phyloP scores from a whole-genome alignment of 1,284 basidiomycete species.

The Fomitopsis betulina region DNA sequence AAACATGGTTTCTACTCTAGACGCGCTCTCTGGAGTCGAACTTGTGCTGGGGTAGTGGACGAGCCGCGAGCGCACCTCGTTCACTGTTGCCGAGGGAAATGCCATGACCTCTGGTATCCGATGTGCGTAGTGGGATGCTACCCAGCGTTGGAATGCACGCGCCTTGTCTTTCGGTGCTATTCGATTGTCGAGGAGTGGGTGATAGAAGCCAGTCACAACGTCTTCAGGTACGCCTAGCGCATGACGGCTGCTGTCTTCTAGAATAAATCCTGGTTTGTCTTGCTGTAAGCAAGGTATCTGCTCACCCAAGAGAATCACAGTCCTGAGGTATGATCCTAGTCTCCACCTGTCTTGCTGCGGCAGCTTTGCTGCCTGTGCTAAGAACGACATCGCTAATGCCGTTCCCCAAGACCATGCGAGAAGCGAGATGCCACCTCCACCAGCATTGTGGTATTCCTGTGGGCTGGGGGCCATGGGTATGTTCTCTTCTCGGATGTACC shows the following conservation, averaged over 20 bases:
- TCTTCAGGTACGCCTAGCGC: not conserved
- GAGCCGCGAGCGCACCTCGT: not conserved
- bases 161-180: not conserved
- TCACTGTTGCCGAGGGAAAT: not conserved
- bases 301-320: slow-evolving; percentile 9
- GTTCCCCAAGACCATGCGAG: slow-evolving; percentile 10
- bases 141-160: not conserved
- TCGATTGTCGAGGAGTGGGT: not conserved
- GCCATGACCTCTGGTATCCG: not conserved
- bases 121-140: not conserved
- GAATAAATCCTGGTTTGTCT: not conserved
- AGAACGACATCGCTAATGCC: slow-evolving; percentile 3
- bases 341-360: slow-evolving; percentile 1
- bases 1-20: not conserved
- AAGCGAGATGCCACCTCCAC: slow-evolving; percentile 8
- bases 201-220: not conserved
- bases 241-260: not conserved
- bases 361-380: slow-evolving; percentile 7
- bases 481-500: slow-evolving; percentile 3
- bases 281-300: not conserved
- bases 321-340: slow-evolving; percentile 7
- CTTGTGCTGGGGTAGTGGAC: not conserved
- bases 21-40: not conserved
- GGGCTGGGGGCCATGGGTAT: not conserved
- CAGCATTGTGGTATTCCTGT: not conserved